These are phyloP conservation scores for Fusarium chaquense DNA, from an alignment of 2,329 filamentous ascomycete species.

Conservation along the genomic window DNA sequence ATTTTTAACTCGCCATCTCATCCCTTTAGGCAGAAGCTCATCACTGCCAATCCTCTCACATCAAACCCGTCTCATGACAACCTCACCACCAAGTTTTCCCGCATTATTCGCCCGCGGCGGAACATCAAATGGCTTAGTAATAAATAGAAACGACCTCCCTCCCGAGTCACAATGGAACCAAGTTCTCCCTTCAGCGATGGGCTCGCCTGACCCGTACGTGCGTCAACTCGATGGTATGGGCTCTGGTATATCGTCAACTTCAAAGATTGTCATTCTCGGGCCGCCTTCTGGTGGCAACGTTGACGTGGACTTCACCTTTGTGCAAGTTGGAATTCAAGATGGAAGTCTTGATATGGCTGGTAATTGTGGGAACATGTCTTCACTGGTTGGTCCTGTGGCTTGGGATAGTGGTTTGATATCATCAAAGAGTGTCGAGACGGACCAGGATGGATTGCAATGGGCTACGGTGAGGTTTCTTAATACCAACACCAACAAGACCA, in stretches of 20 bases:
- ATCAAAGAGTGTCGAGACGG: constrained; percentile 30
- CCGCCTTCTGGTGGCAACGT: constrained; percentile 60
- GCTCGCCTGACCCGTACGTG: constrained; percentile 73
- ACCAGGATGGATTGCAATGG: constrained; percentile 47
- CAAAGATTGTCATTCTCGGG: constrained; percentile 77
- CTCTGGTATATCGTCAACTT: constrained; percentile 75
- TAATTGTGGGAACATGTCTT: constrained; percentile 82
- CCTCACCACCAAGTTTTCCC: constrained; percentile 49
- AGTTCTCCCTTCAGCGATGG: constrained; percentile 71
- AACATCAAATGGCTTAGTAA: constrained; percentile 75
- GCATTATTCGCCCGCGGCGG: constrained; percentile 68
- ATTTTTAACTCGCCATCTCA: constrained; percentile 10
- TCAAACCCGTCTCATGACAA: constrained; percentile 14
- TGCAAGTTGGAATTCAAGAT: constrained; percentile 74
- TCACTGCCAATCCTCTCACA: neutral
- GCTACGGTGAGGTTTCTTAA: constrained; percentile 72
- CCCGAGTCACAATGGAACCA: constrained; percentile 53
- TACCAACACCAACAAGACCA: constrained; percentile 76
- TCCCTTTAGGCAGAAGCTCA: neutral
- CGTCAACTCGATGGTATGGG: constrained; percentile 80
- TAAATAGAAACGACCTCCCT: constrained; percentile 54
- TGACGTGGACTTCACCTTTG: constrained; percentile 79
- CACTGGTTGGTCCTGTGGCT: constrained; percentile 69
- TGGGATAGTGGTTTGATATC: constrained; percentile 51
- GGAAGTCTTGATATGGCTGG: constrained; percentile 72